Evolutionary conservation across 1,284 basidiomycete species (phyloP).

Genomic region (Cryptococcus depauperatus): DNA sequence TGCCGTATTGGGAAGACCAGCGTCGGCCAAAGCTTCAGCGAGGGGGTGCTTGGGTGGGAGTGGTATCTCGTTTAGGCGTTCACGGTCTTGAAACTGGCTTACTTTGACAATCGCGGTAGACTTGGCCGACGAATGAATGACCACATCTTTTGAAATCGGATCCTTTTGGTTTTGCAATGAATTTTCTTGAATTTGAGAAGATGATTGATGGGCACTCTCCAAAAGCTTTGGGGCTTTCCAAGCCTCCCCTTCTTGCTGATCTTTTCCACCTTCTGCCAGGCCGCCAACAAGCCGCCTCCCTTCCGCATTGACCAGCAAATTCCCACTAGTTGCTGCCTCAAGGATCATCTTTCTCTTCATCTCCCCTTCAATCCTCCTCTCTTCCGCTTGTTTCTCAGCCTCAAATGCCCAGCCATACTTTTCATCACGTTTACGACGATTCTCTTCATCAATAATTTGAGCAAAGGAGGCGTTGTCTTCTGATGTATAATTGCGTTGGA

Average conservation of each 20-base stretch:
- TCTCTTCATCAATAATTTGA: slow-evolving; percentile 79
- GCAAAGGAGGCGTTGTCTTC: slow-evolving; percentile 94
- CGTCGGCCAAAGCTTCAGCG: slow-evolving; percentile 31
- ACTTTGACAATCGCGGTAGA: too few relatives aligned
- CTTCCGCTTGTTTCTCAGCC: slow-evolving; percentile 68
- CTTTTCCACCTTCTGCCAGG: slow-evolving; percentile 26
- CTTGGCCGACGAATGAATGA: too few relatives aligned
- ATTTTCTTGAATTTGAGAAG: slow-evolving; percentile 2
- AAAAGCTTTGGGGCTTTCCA: slow-evolving; percentile 21
- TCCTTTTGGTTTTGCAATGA: too few relatives aligned
- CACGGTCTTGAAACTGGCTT: too few relatives aligned
- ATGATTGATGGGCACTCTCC: too few relatives aligned
- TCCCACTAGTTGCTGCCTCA: slow-evolving; percentile 32
- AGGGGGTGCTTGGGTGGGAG: slow-evolving; percentile 39
- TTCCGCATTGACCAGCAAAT: slow-evolving; percentile 33
- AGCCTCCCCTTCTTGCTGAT: slow-evolving; percentile 28
- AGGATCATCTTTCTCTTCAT: slow-evolving; percentile 43
- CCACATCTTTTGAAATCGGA: too few relatives aligned
- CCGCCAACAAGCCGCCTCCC: slow-evolving; percentile 35
- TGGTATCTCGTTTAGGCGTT: slow-evolving; percentile 18
- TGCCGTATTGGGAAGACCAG: slow-evolving; percentile 43
- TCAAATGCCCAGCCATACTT: slow-evolving; percentile 84
- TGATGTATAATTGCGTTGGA: slow-evolving; percentile 83
- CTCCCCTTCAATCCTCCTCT: slow-evolving; percentile 42
- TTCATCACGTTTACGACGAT: slow-evolving; percentile 60